phyloP scores from a whole-genome alignment of 495 filamentous ascomycete species.

The Aspergillus coremiiformis region DNA sequence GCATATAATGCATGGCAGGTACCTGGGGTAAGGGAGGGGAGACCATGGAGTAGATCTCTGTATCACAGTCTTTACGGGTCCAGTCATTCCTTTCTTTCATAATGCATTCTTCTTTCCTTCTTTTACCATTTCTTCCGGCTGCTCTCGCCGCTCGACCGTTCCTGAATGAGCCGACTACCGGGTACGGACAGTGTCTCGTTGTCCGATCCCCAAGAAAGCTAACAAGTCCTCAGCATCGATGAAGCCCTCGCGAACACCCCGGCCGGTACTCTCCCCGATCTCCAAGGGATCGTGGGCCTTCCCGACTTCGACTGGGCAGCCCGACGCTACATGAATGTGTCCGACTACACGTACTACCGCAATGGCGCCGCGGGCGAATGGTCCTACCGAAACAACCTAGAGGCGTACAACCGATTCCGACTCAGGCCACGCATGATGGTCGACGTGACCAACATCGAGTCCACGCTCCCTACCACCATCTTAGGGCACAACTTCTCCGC shows the following conservation, averaged over 20 bases:
- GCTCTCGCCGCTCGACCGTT: constrained; percentile 9
- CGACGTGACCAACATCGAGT: constrained; percentile 9
- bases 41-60: neutral
- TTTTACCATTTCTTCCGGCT: constrained; percentile 2
- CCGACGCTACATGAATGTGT: constrained; percentile 7
- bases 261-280: constrained; percentile 3
- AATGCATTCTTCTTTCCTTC: constrained; percentile 4
- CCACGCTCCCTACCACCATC: constrained; percentile 6
- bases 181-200: neutral
- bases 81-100: constrained; percentile 2
- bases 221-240: constrained; percentile 3
- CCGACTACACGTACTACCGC: constrained; percentile 12
- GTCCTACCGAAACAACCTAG: constrained; percentile 13
- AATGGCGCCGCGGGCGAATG: constrained; percentile 11
- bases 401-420: constrained; percentile 9
- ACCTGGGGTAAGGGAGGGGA: neutral
- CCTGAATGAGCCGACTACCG: constrained; percentile 10
- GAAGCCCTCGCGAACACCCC: constrained; percentile 7
- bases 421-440: constrained; percentile 7
- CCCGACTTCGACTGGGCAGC: constrained; percentile 11
- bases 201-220: neutral
- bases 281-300: constrained; percentile 3
- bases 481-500: constrained; percentile 29
- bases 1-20: neutral
- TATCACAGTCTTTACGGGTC: neutral